Base-by-base conservation (phyloP, 805 yeast species). In the Yarrowia porcina region DNA sequence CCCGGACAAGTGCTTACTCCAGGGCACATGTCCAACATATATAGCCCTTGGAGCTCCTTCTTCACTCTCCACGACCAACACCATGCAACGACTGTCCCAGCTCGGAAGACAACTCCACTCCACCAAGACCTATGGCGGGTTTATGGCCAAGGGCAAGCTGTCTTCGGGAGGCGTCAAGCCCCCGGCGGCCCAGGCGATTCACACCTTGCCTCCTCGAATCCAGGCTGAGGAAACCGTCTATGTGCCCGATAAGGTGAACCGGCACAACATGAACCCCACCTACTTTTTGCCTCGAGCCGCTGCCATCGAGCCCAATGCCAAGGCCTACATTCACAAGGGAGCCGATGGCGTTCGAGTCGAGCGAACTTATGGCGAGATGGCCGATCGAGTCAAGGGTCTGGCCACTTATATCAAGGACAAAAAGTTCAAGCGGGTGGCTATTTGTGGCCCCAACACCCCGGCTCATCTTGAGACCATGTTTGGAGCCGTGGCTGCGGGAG, bases 201-300 rank as follows among this genome's bases (percentile, higher is more conserved):
- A 39, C 30, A 56, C 61, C 4, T n/a, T 39, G 20, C 36, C 61
- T 6, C 36, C 61, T 6, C 49, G 49, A 15, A 4, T 39, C 39
- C 49, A 56, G 42, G 49, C 39, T 10, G 49, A 56, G 9, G 49
- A 56, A 10, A 23, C 49, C 23, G 61, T 38, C 39, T 56, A 56
- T 11, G 61, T 56, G 27, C 49, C 42, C 33, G 64, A 52, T 38
- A 50, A 66, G 23, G 61, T 63, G 12, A 56, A 70, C 63, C 65
- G 67, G 30, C 76, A 74, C 63, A 71, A 73, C 30, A 68, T 73
- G 49, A 71, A 73, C 61, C 76, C 76, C 3, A 69, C 74, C 13
- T 72, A 68, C 65, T 73, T 73, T 59, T 69, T 73, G 20, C 75
- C 73, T 15, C 66, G 76, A 28, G 68, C 76, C 0, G 76, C 76